Evolutionary conservation across 768 basidiomycete species (phyloP).

Genomic region (Boletales sp.): DNA sequence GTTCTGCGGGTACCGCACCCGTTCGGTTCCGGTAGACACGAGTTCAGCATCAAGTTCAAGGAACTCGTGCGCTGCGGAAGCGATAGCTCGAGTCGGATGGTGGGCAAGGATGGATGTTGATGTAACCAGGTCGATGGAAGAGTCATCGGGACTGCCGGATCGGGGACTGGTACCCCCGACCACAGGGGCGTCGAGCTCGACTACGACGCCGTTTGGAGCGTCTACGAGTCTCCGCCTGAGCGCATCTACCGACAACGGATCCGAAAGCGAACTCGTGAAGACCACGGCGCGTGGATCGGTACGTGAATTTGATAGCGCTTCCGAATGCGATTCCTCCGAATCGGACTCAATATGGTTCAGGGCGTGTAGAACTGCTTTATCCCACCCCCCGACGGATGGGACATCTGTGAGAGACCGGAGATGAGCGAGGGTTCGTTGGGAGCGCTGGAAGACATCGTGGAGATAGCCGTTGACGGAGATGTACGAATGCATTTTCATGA

Average conservation of each 20-base stretch:
- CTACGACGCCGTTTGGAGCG: conserved; percentile 17
- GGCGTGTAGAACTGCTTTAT: conserved; percentile 54
- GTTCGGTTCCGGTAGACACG: conserved; percentile 61
- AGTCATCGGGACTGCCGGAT: conserved; percentile 1
- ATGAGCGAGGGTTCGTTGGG: conserved; percentile 38
- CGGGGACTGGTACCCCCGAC: conserved; percentile 1
- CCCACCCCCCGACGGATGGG: conserved; percentile 57
- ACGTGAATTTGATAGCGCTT: conserved; percentile 10
- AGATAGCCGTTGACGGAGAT: conserved; percentile 85
- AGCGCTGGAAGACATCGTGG: conserved; percentile 47
- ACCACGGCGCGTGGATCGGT: conserved; percentile 2
- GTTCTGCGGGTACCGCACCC: conserved; percentile 81
- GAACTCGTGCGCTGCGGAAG: conserved; percentile 70
- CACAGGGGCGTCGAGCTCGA: conserved; percentile 3
- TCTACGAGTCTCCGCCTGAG: conserved; percentile 57
- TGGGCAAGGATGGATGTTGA: conserved; percentile 47
- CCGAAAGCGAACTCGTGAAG: conserved; percentile 46
- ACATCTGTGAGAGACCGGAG: conserved; percentile 47
- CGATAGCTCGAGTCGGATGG: conserved; percentile 64
- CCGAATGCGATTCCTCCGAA: conserved; percentile 19
- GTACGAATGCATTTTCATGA: conserved; percentile 98
- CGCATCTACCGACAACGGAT: conserved; percentile 47
- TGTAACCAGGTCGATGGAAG: conserved; percentile 9
- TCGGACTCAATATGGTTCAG: conserved; percentile 33
- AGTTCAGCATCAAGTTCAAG: conserved; percentile 76